Conservation (phyloP, 1,284 basidiomycete genomes). For the Macrocystidia cucumis region DNA sequence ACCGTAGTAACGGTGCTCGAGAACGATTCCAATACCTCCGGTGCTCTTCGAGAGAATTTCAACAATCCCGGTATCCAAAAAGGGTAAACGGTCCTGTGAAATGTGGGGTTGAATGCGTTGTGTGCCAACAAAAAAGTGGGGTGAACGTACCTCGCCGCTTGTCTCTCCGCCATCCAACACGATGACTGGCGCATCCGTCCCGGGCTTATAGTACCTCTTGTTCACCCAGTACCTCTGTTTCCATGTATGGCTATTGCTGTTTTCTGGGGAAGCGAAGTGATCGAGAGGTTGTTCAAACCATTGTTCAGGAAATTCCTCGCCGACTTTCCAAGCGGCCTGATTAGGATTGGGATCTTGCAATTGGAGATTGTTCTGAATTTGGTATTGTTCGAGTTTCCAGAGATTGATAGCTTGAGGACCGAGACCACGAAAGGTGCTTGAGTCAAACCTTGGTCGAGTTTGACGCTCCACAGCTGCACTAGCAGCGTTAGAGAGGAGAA, state of each 20-base stretch:
- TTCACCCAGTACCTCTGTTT: slow-evolving; percentile 86
- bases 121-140: not conserved
- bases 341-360: too few species aligned
- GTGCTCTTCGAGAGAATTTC: slow-evolving; percentile 82
- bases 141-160: slow-evolving; percentile 45
- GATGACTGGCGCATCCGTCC: slow-evolving; percentile 69
- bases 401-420: slow-evolving; percentile 41
- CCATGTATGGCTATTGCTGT: slow-evolving; percentile 45
- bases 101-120: not conserved
- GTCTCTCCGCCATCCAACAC: slow-evolving; percentile 85
- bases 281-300: slow-evolving; percentile 85
- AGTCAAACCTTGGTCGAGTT: too few species aligned
- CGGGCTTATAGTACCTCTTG: slow-evolving; percentile 71
- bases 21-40: slow-evolving; percentile 78
- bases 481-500: too few species aligned
- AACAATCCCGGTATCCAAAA: slow-evolving; percentile 79
- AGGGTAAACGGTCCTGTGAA: slow-evolving; percentile 48
- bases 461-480: too few species aligned
- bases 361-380: slow-evolving; percentile 21
- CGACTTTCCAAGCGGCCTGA: too few species aligned
- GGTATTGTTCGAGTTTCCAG: slow-evolving; percentile 33
- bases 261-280: slow-evolving; percentile 66
- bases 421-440: slow-evolving; percentile 26
- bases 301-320: slow-evolving; percentile 50
- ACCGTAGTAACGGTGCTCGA: slow-evolving; percentile 90